Evolutionary conservation across 2,329 filamentous ascomycete species (phyloP).

Genomic region (Laburnicola sp.): DNA sequence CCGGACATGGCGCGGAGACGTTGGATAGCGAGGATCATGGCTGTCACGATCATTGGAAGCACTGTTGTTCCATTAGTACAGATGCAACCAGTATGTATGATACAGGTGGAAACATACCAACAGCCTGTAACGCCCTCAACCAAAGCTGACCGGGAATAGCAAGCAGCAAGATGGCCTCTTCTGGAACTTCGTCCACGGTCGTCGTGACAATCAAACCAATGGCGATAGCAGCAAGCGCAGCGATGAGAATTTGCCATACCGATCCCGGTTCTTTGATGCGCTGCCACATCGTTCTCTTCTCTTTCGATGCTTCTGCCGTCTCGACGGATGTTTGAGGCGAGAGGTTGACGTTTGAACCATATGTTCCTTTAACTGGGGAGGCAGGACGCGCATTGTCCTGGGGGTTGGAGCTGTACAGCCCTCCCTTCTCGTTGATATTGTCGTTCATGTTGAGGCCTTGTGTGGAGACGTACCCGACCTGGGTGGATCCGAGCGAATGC

Average conservation of each 20-base stretch:
- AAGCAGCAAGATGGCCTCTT: slow-evolving; percentile 49
- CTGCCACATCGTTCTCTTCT: slow-evolving; percentile 28
- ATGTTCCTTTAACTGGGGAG: too few species aligned
- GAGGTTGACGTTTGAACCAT: too few species aligned
- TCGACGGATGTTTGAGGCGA: too few species aligned
- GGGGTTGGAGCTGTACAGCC: too few species aligned
- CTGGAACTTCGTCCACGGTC: slow-evolving; percentile 49
- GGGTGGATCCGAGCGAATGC: too few species aligned
- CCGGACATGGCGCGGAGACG: slow-evolving; percentile 53
- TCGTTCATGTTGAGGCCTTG: too few species aligned
- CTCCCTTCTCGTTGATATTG: too few species aligned
- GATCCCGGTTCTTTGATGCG: slow-evolving; percentile 50
- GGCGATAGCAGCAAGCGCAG: slow-evolving; percentile 54
- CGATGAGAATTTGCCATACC: slow-evolving; percentile 55
- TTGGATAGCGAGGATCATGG: slow-evolving; percentile 57
- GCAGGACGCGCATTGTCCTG: too few species aligned
- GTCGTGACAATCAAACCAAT: slow-evolving; percentile 55
- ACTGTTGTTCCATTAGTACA: background rate
- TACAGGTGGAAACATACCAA: slow-evolving; percentile 43
- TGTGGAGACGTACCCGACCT: too few species aligned
- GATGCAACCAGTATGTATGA: background rate
- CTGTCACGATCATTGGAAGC: slow-evolving; percentile 56
- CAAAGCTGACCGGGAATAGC: slow-evolving; percentile 56
- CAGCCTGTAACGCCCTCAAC: slow-evolving; percentile 55
- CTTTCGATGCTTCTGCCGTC: too few species aligned